These are phyloP conservation scores for Smallanthus sonchifolius DNA, from an alignment of 129 eudicot species.

Conservation along the genomic window DNA sequence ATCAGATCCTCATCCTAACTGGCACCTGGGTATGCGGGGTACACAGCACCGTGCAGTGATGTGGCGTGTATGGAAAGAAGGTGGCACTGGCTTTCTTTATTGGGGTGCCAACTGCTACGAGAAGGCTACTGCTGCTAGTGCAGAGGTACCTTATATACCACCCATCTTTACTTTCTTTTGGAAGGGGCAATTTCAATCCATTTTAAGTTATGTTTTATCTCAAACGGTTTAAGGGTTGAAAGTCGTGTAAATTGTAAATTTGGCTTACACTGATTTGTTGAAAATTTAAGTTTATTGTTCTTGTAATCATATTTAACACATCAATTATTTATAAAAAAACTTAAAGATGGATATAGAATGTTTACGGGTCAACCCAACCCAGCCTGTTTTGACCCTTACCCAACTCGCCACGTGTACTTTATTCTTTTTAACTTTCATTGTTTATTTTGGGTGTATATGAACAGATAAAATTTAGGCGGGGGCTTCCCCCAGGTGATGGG, in stretches of 20 bases:
- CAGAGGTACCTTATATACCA: conserved; percentile 35
- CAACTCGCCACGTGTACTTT: neutral
- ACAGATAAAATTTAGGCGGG: conserved; percentile 93
- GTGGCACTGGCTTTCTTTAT: conserved; percentile 93
- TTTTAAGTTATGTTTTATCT: neutral
- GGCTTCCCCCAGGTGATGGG: conserved; percentile 98
- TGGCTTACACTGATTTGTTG: neutral
- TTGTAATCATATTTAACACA: neutral
- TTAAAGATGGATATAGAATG: neutral
- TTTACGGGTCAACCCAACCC: neutral
- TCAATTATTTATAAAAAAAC: neutral
- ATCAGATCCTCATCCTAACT: conserved; percentile 98
- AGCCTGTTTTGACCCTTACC: neutral
- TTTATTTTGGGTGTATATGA: conserved; percentile 1
- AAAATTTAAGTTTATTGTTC: neutral
- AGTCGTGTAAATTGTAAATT: neutral
- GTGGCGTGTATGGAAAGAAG: conserved; percentile 99
- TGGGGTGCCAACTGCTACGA: conserved; percentile 99
- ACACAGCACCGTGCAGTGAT: conserved; percentile 99
- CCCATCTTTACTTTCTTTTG: neutral
- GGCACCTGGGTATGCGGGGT: conserved; percentile 99
- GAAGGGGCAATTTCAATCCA: neutral
- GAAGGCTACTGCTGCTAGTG: conserved; percentile 87
- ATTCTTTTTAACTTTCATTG: neutral
- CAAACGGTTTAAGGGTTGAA: neutral